Percentiles rank a stretch among this genome's conserved stretches.
Evolutionary conservation across 2,329 filamentous ascomycete genomes (phyloP).

Genomic region (Chaetothyriales sp.): DNA sequence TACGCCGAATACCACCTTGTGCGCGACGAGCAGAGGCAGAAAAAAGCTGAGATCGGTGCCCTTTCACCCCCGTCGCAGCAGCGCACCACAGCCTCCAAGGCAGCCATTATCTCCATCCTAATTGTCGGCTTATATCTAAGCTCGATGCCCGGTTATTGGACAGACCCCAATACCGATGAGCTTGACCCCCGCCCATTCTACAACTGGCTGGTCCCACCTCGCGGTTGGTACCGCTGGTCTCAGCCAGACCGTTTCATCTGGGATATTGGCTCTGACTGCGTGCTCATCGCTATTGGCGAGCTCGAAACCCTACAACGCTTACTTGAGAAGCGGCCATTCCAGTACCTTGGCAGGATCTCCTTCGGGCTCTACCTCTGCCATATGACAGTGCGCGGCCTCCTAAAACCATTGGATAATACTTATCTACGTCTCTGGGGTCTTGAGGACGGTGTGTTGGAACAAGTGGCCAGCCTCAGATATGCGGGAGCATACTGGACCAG

Average conservation of each 20-base stretch:
- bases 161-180: background rate
- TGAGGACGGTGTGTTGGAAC: background rate
- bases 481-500: background rate
- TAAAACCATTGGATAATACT: background rate
- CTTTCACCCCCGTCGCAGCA: background rate
- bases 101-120: background rate
- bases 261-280: background rate
- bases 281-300: background rate
- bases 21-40: background rate
- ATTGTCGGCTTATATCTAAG: background rate
- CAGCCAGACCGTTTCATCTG: background rate
- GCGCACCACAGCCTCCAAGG: background rate
- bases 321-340: conserved; percentile 46
- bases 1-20: background rate
- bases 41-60: background rate
- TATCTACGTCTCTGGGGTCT: background rate
- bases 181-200: background rate
- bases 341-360: conserved; percentile 50
- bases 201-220: background rate
- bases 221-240: background rate
- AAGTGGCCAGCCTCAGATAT: background rate
- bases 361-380: conserved; percentile 53
- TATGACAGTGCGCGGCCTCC: background rate
- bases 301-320: conserved; percentile 17
- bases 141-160: background rate